Base-by-base conservation (phyloP, 1,139 yeast species). In the Geotrichum cucujoidarum region DNA sequence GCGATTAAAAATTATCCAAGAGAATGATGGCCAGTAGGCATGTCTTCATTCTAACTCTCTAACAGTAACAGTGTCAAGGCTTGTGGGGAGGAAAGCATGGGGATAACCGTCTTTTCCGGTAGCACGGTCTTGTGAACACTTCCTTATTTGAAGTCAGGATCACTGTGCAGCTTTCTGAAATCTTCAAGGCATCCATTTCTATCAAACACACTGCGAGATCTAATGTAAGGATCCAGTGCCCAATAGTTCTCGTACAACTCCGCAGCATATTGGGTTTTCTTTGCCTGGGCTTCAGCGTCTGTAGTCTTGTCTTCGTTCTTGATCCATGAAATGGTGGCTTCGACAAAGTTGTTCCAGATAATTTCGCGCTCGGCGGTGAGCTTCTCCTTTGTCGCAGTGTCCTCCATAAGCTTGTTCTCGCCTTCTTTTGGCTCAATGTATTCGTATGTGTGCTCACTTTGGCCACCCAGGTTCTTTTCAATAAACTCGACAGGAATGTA, bases 181-280 rank as follows among this genome's bases (percentile, higher is more conserved):
- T 29, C 43, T 25, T 41, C 47, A 40, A 72, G 61, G 32, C 64
- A 57, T 0, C 83, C 83, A 51, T 67, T 68, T 55, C 88, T 74
- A 63, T 88, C 95, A 61, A 75, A 83, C 30, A 76, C 65, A 22
- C 84, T 76, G 58, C 84, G 77, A 31, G 83, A 77, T 60, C 95
- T 78, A 39, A 84, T 65, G 58, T 81, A 85, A 0, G 90, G 88
- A 61, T 88, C 95, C 49, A 83, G 64, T 39, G 66, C 62, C 61
- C 74, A 70, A 65, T 82, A 88, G 61, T 83, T 82, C 27, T 69
- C 64, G 16, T 76, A 68, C 40, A 86, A 61, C 53, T 75, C 67
- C 33, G 65, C 66, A 43, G 83, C 78, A 21, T 81, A 45, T 17
- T 67, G 65, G 31, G 76, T 66, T 66, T 83, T 78, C 55, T 74